These are phyloP conservation scores for Lepidium didymum DNA, from an alignment of 345 rosid genomes.

Conservation along the genomic window DNA sequence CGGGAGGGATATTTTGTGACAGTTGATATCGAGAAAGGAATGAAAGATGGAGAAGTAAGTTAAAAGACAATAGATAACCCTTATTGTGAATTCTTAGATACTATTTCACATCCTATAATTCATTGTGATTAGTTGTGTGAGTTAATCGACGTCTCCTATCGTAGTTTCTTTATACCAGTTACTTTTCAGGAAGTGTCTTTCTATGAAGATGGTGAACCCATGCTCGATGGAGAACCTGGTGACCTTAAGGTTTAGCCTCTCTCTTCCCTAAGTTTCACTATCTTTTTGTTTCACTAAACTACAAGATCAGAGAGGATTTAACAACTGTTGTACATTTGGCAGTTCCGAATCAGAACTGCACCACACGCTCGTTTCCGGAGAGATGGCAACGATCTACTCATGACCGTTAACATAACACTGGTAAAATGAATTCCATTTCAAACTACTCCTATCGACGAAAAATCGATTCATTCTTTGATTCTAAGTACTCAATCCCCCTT, in stretches of 20 bases:
- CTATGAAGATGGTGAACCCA: slow-evolving; percentile 95
- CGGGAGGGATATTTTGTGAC: slow-evolving; percentile 84
- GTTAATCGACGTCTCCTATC: neutral
- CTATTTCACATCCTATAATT: neutral
- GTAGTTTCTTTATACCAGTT: neutral
- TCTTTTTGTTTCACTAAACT: neutral
- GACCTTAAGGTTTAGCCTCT: slow-evolving; percentile 84
- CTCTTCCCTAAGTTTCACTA: neutral
- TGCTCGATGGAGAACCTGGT: slow-evolving; percentile 93
- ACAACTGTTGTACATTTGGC: slow-evolving; percentile 13
- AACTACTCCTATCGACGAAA: neutral
- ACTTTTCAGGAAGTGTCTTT: slow-evolving; percentile 76
- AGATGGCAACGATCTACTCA: slow-evolving; percentile 84
- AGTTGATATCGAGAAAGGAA: slow-evolving; percentile 99
- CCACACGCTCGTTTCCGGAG: slow-evolving; percentile 75
- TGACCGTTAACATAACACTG: slow-evolving; percentile 80
- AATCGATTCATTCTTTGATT: neutral
- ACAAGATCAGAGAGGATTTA: neutral
- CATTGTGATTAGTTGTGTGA: neutral
- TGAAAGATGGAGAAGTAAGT: slow-evolving; percentile 97
- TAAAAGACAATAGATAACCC: neutral
- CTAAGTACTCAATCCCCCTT: neutral
- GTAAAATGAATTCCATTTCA: slow-evolving; percentile 26
- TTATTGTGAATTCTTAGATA: neutral
- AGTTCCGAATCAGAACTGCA: slow-evolving; percentile 90